Conservation (phyloP, 768 basidiomycete genomes). For the Tulasnella sp. region DNA sequence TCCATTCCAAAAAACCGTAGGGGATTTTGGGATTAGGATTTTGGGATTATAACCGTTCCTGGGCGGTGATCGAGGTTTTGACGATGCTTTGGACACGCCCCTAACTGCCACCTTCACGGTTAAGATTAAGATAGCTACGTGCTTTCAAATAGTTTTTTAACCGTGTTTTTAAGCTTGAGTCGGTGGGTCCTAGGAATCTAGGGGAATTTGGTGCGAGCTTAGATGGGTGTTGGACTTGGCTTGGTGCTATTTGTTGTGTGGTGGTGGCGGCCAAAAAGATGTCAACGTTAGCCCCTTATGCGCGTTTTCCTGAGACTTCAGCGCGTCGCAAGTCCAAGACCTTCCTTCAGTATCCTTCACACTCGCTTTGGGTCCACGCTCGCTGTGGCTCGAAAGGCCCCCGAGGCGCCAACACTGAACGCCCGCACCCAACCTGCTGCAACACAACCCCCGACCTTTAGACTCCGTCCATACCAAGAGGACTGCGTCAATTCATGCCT, state of each 20-base stretch:
- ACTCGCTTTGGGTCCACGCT: neutral
- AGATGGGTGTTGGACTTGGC: neutral
- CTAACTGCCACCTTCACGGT: too few relatives aligned
- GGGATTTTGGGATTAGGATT: neutral
- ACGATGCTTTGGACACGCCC: too few relatives aligned
- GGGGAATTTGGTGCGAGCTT: neutral
- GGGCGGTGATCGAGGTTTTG: neutral
- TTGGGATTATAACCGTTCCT: neutral
- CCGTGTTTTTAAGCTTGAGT: neutral
- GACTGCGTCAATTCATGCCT: constrained; percentile 72
- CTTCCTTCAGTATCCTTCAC: neutral
- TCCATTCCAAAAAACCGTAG: neutral
- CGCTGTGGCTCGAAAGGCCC: neutral
- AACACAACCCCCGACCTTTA: neutral
- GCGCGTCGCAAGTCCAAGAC: neutral
- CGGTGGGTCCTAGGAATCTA: neutral
- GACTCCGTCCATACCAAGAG: constrained; percentile 83
- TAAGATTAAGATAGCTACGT: too few relatives aligned
- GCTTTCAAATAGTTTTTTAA: neutral
- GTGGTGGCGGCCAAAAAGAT: neutral
- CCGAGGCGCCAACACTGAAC: neutral
- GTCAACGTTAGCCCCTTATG: neutral
- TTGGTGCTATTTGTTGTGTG: neutral
- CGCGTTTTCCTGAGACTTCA: neutral
- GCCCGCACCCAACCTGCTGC: neutral